These are phyloP conservation scores for Citrullus mucosospermus DNA, from an alignment of 306 rosid genomes.

Conservation along the genomic window DNA sequence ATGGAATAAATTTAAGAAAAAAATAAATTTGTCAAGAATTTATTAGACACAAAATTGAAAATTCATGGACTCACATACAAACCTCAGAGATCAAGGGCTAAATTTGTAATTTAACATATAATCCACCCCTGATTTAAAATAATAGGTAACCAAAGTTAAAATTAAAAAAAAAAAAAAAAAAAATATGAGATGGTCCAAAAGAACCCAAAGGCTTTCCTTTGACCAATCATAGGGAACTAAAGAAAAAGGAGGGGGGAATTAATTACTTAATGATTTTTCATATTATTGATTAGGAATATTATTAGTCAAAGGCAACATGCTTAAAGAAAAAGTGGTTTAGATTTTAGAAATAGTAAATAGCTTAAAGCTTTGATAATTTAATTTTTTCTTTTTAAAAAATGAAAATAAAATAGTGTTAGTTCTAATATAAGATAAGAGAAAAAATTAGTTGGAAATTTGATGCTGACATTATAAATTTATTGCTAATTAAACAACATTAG, in stretches of 20 bases:
- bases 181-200: not conserved
- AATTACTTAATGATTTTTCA: not conserved
- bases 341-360: not conserved
- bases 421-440: not conserved
- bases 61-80: too few relatives aligned
- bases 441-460: constrained; percentile 27
- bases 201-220: not conserved
- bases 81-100: not conserved
- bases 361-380: not conserved
- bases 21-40: too few relatives aligned
- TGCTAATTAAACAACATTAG: constrained; percentile 20
- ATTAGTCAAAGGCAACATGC: constrained; percentile 1
- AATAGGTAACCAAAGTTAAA: not conserved
- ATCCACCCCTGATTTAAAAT: too few relatives aligned
- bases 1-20: too few relatives aligned
- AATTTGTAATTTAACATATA: too few relatives aligned
- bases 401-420: not conserved
- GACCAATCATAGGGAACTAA: constrained; percentile 1
- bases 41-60: too few relatives aligned
- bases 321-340: not conserved
- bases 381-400: too few relatives aligned
- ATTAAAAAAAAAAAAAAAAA: not conserved
- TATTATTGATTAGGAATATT: not conserved
- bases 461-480: constrained; percentile 21
- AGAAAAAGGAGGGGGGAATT: not conserved